These are phyloP conservation scores for Lentinula lateritia DNA, from an alignment of 768 basidiomycete genomes.

Conservation along the genomic window DNA sequence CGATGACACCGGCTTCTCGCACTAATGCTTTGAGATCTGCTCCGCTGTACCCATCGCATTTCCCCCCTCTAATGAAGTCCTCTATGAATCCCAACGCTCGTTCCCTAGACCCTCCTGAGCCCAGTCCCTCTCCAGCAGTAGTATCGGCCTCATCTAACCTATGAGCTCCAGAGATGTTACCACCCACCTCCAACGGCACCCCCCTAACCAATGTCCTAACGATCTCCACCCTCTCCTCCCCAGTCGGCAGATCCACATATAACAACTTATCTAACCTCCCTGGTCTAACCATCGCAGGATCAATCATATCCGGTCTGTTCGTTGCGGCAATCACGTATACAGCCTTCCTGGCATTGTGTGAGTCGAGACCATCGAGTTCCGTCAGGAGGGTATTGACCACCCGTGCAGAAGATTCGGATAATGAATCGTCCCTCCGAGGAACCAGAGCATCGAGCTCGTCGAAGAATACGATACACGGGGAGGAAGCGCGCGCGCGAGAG, in stretches of 20 bases:
- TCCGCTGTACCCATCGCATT: constrained; percentile 86
- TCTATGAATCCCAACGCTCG: constrained; percentile 23
- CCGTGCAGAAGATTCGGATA: constrained; percentile 92
- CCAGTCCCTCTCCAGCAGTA: too few species aligned
- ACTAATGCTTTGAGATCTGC: constrained; percentile 88
- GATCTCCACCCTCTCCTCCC: constrained; percentile 78
- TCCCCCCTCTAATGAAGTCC: constrained; percentile 44
- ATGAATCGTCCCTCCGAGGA: constrained; percentile 81
- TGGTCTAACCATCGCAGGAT: constrained; percentile 97
- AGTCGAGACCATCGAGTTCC: constrained; percentile 88
- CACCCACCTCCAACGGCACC: constrained; percentile 49
- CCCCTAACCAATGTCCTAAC: constrained; percentile 66
- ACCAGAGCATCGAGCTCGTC: constrained; percentile 93
- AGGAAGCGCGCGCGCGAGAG: constrained; percentile 85
- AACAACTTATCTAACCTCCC: constrained; percentile 91
- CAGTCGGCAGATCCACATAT: constrained; percentile 82
- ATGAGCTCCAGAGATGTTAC: too few species aligned
- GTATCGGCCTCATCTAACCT: neutral
- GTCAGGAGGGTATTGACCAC: constrained; percentile 94
- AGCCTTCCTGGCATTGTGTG: constrained; percentile 49
- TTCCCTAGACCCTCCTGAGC: neutral
- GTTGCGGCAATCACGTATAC: constrained; percentile 95
- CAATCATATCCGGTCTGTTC: constrained; percentile 95
- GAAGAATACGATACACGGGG: constrained; percentile 94
- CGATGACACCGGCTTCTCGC: constrained; percentile 85